Percentiles rank a stretch among this genome's conserved stretches.
phyloP scores from a whole-genome alignment of 805 yeast species.

The Myxozyma melibiosi region DNA sequence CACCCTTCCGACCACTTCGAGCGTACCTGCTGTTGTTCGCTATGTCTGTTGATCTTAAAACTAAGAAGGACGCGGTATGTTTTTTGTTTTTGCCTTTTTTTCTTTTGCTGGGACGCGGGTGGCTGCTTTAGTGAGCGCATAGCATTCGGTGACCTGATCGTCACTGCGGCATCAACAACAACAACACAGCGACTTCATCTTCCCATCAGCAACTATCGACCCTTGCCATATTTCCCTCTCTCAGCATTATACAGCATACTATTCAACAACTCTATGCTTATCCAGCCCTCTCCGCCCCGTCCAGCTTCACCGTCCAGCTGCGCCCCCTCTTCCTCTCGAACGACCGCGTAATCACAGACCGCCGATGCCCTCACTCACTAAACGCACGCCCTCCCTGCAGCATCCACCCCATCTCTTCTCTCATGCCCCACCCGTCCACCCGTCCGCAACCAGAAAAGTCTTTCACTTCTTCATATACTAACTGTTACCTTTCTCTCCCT shows the following conservation, averaged over 20 bases:
- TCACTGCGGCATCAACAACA: neutral
- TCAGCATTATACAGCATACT: no score
- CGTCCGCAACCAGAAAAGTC: neutral
- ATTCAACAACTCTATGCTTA: no score
- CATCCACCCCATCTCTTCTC: neutral
- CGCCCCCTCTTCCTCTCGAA: no score
- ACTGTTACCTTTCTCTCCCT: neutral
- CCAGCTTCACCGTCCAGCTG: no score
- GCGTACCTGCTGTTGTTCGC: no score
- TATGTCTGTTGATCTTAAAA: conserved; percentile 34
- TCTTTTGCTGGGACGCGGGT: no score
- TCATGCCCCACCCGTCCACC: neutral
- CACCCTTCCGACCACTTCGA: no score
- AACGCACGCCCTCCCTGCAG: neutral
- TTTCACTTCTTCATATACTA: neutral
- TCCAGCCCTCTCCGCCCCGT: no score
- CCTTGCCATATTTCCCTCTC: no score
- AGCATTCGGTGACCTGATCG: neutral
- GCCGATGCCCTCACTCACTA: neutral
- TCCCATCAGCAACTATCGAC: no score
- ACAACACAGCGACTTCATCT: neutral
- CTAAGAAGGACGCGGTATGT: conserved; percentile 44
- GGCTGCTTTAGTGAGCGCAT: no score
- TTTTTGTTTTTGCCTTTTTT: neutral
- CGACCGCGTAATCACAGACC: no score